A percentile compares a stretch with the other conserved stretches of the same genome.
Evolutionary conservation across 495 filamentous ascomycete species (phyloP).

Genomic region (Daldinia caldariorum): DNA sequence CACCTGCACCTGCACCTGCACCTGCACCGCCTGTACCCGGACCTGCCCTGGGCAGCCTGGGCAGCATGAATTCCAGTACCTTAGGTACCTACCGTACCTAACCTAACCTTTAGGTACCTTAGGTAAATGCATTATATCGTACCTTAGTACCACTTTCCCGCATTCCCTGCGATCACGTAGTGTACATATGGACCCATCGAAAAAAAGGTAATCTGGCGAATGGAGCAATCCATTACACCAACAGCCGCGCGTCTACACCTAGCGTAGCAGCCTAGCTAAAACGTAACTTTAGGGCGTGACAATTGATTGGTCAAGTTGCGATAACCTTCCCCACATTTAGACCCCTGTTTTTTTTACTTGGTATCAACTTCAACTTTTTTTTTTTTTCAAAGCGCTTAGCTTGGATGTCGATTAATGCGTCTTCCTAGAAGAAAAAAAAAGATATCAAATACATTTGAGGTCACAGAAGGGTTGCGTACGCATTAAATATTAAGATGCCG

Average conservation of each 20-base stretch:
- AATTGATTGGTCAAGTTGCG: conserved; percentile 22
- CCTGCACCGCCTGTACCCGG: too few species aligned
- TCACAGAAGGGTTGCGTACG: conserved; percentile 19
- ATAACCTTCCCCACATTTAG: conserved; percentile 27
- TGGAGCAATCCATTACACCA: conserved; percentile 19
- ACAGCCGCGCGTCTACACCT: conserved; percentile 42
- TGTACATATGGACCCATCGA: too few species aligned
- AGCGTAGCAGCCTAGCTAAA: conserved; percentile 12
- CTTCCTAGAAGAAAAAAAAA: conserved; percentile 19
- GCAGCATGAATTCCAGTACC: too few species aligned
- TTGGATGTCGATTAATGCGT: conserved; percentile 19
- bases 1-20: too few species aligned
- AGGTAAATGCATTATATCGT: not conserved
- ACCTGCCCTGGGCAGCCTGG: too few species aligned
- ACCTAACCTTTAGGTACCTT: too few species aligned
- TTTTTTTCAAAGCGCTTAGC: conserved; percentile 36
- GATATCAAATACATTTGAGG: conserved; percentile 16
- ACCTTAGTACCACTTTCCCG: conserved; percentile 1
- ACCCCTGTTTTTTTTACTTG: conserved; percentile 21
- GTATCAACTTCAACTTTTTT: conserved; percentile 28
- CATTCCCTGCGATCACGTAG: not conserved
- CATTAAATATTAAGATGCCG: conserved; percentile 32
- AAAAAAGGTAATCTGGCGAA: conserved; percentile 4
- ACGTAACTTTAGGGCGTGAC: not conserved
- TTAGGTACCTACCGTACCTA: too few species aligned